Conservation (phyloP, 768 basidiomycete genomes). For the Russula foetens region DNA sequence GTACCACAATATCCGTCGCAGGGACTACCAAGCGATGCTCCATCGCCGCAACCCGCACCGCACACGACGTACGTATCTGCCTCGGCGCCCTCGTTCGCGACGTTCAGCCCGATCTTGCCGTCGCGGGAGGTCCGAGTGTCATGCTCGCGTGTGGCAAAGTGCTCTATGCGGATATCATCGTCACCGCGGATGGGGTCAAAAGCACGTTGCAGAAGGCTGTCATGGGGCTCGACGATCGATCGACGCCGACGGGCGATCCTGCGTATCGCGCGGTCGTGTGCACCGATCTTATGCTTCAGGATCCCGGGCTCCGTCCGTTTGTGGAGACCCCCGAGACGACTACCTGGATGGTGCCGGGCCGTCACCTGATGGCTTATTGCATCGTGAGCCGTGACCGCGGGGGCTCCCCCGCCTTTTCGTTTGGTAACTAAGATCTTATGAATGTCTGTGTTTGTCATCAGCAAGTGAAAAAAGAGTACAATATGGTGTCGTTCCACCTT, state of each 20-base stretch:
- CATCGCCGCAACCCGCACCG: constrained; percentile 27
- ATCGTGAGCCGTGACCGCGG: constrained; percentile 28
- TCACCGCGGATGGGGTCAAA: constrained; percentile 39
- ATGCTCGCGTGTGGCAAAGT: constrained; percentile 32
- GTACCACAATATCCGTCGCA: constrained; percentile 37
- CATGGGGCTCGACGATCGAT: constrained; percentile 36
- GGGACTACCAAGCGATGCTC: constrained; percentile 35
- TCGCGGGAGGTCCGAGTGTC: constrained; percentile 23
- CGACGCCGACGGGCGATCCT: constrained; percentile 49
- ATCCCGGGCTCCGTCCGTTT: too few species aligned
- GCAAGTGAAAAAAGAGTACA: constrained; percentile 30
- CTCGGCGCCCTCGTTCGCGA: constrained; percentile 28
- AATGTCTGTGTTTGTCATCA: too few species aligned
- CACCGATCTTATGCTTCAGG: too few species aligned
- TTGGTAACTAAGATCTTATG: too few species aligned
- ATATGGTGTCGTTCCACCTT: constrained; percentile 31
- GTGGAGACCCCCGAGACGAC: constrained; percentile 46
- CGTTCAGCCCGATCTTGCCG: constrained; percentile 26
- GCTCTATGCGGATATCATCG: constrained; percentile 30
- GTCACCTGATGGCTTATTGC: constrained; percentile 39
- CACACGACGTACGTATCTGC: constrained; percentile 27
- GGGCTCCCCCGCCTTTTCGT: background rate
- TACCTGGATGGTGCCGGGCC: constrained; percentile 49
- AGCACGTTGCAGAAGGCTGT: constrained; percentile 43
- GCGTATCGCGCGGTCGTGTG: constrained; percentile 52